Evolutionary conservation across 192 early-diverging fungal species (phyloP), one percentile per base, ranked within the genome.

Genomic region (Gigaspora rosea): DNA sequence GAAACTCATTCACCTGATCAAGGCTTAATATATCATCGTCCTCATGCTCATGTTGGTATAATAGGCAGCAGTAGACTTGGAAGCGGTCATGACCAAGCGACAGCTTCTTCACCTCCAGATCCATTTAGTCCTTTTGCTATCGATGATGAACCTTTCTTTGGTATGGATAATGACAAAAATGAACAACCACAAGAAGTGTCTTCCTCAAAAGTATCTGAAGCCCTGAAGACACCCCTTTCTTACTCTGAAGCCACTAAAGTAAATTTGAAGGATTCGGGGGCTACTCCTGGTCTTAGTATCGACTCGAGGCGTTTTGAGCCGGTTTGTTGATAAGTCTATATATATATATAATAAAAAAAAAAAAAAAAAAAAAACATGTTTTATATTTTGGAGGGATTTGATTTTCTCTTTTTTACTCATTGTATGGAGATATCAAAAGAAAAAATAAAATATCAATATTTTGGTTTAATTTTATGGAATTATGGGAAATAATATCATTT

Each of bases 271-370:
- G 77, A 78, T 47, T 78, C 77, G 16, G 77, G 77, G 48, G 56
- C 56, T 64, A 66, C 77, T 73, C 33, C 61, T 46, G 77, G 77
- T 35, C 41, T 78, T 27, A 73, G 69, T 71, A 61, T 78, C 51
- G 77, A 78, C 71, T 71, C 77, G 41, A 57, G 77, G 16, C 46
- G 68, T 47, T 73, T 47, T 73, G 77, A 78, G 71, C 77, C 77
- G 68, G 77, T 78, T 76, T 73, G 77, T 78, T 66, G 62, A 65
- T 65, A 65, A 41, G 36, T 41, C 32, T 65, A 46, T 46, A 65
- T 64, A 64, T 64, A 64, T 41, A 65, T 65, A 65, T 41, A 46
- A 41, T 41, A 67, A 32, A 41, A 41, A 41, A 41, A 41, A 41
- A 41, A 41, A 41, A 41, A 41, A 41, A 41, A 41, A 41, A 41